Percentiles rank a stretch among this genome's conserved stretches.
Evolutionary conservation across 768 basidiomycete species (phyloP).

Genomic region (Suillus cothurnatus): DNA sequence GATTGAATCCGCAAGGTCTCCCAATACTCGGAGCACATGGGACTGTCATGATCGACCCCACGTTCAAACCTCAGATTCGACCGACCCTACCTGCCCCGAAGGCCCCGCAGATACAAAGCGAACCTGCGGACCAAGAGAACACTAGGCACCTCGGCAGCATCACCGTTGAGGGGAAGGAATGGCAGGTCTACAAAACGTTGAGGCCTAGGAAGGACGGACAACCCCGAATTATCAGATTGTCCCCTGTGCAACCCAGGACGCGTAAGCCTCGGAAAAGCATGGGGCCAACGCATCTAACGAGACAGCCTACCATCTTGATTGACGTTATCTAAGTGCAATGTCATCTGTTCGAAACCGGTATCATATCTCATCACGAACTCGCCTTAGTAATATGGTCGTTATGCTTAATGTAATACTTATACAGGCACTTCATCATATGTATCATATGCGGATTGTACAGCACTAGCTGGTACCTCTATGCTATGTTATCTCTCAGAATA

Average conservation of each 20-base stretch:
- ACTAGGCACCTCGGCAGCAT: slow-evolving; percentile 9
- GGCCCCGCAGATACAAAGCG: background rate
- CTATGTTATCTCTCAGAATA: background rate
- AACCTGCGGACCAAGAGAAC: background rate
- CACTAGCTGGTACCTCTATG: background rate
- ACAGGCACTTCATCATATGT: background rate
- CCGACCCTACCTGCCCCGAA: background rate
- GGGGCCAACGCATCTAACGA: background rate
- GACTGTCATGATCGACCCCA: slow-evolving; percentile 13
- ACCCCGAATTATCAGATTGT: slow-evolving; percentile 2
- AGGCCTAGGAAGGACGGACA: slow-evolving; percentile 6
- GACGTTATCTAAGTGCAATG: background rate
- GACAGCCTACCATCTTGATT: background rate
- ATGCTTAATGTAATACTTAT: background rate
- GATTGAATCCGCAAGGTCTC: slow-evolving; percentile 19
- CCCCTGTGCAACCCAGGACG: background rate
- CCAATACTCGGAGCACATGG: slow-evolving; percentile 24
- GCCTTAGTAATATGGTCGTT: background rate
- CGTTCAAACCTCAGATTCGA: slow-evolving; percentile 5
- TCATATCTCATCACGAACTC: background rate
- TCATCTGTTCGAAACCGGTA: background rate
- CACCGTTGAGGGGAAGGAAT: slow-evolving; percentile 6
- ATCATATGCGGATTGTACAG: background rate
- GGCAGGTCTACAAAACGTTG: slow-evolving; percentile 5
- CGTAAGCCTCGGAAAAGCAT: background rate